Percentiles rank a stretch among this genome's conserved stretches.
Evolutionary conservation across 108 stramenopile species (phyloP).

Genomic region (Cyclotella baltica): DNA sequence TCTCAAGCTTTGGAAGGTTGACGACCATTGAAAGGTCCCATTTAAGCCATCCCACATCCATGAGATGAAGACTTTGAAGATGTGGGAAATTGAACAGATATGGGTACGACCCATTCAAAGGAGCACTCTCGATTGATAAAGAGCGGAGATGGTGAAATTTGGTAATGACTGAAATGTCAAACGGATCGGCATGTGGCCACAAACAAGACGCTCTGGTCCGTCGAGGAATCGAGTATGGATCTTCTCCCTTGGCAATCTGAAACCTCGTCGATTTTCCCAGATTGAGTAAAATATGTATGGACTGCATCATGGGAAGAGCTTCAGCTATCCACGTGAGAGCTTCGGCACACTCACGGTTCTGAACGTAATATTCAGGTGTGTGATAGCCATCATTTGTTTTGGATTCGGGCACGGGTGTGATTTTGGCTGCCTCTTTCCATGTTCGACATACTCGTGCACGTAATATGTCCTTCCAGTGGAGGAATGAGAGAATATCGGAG

Average conservation of each 20-base stretch:
- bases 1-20: too few species aligned
- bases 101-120: not conserved
- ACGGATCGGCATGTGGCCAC: not conserved
- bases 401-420: not conserved
- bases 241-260: not conserved
- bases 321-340: not conserved
- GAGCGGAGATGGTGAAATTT: not conserved
- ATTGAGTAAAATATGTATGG: not conserved
- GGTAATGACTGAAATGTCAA: not conserved
- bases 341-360: not conserved
- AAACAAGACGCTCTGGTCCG: not conserved
- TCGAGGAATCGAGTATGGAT: not conserved
- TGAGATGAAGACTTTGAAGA: not conserved
- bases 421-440: not conserved
- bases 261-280: not conserved
- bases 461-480: slow-evolving; percentile 1
- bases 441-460: slow-evolving; percentile 1
- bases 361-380: not conserved
- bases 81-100: not conserved
- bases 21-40: slow-evolving; percentile 1
- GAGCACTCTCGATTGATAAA: not conserved
- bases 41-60: not conserved
- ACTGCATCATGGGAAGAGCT: not conserved
- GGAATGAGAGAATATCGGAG: not conserved
- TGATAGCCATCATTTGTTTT: not conserved